These are phyloP conservation scores for Vaccinium vitisidaea DNA, from an alignment of 148 eudicot species.

Conservation along the genomic window DNA sequence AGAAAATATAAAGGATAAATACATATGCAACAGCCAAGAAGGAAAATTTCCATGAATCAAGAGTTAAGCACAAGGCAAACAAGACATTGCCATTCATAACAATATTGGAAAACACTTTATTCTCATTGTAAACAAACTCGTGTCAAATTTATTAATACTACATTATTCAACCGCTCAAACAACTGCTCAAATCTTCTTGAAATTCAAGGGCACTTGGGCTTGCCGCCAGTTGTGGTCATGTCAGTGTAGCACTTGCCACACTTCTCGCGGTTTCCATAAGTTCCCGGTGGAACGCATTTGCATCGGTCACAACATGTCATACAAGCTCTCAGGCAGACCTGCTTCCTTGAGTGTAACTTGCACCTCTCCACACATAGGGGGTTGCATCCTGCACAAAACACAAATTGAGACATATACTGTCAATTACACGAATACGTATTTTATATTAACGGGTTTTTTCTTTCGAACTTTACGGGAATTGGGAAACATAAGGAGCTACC, in stretches of 20 bases:
- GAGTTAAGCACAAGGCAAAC: background rate
- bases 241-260: constrained; percentile 70
- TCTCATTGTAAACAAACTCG: background rate
- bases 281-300: constrained; percentile 84
- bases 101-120: constrained; percentile 6
- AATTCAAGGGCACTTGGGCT: constrained; percentile 57
- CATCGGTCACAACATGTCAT: constrained; percentile 63
- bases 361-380: constrained; percentile 57
- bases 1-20: too few species aligned
- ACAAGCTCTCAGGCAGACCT: constrained; percentile 57
- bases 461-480: background rate
- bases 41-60: too few species aligned
- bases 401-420: background rate
- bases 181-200: background rate
- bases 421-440: background rate
- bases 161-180: background rate
- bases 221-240: constrained; percentile 66
- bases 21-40: too few species aligned
- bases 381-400: constrained; percentile 45
- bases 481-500: constrained; percentile 30
- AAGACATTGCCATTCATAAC: background rate
- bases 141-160: background rate
- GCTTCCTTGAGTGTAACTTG: constrained; percentile 44
- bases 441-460: too few species aligned
- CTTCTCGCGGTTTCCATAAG: constrained; percentile 56